Percentiles rank a stretch among this genome's conserved stretches.
Conservation (phyloP, 139 green algal genomes). For the Chlorella sp. region DNA sequence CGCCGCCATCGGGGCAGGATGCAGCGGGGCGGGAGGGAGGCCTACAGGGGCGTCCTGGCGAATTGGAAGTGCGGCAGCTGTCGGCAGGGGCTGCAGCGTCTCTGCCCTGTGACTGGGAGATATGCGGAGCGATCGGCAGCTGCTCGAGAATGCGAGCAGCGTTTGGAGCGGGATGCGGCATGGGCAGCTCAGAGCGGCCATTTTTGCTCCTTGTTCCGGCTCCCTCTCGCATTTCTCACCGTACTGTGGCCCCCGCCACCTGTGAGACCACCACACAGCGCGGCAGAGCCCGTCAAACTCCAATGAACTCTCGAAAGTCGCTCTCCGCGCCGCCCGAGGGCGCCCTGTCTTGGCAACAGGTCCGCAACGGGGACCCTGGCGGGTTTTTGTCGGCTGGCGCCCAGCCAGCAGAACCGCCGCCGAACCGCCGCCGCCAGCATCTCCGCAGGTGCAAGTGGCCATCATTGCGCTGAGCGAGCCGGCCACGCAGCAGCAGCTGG, state of each 20-base stretch:
- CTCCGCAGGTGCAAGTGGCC: background rate
- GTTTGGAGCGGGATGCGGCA: background rate
- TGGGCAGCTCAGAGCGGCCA: too few species aligned
- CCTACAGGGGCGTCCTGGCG: too few species aligned
- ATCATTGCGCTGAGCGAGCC: slow-evolving; percentile 4
- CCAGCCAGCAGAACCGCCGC: too few species aligned
- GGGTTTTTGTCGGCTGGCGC: too few species aligned
- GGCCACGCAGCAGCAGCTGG: background rate
- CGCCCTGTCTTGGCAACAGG: background rate
- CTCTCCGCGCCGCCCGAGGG: background rate
- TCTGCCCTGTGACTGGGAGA: too few species aligned
- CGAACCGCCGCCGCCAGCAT: background rate
- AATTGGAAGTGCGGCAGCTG: background rate
- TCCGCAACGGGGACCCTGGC: too few species aligned
- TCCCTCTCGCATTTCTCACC: too few species aligned
- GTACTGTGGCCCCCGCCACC: too few species aligned
- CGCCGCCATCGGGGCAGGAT: too few species aligned
- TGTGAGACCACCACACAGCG: too few species aligned
- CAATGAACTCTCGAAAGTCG: background rate
- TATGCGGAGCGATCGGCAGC: background rate
- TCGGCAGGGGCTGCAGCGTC: background rate
- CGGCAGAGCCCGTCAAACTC: too few species aligned
- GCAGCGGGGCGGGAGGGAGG: too few species aligned
- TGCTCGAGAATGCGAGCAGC: background rate
- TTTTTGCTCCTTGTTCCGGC: background rate